A percentile compares a stretch with the other conserved stretches of the same genome.
phyloP scores from a whole-genome alignment of 139 green algal species.

The Chlamydomonas schloesseri region DNA sequence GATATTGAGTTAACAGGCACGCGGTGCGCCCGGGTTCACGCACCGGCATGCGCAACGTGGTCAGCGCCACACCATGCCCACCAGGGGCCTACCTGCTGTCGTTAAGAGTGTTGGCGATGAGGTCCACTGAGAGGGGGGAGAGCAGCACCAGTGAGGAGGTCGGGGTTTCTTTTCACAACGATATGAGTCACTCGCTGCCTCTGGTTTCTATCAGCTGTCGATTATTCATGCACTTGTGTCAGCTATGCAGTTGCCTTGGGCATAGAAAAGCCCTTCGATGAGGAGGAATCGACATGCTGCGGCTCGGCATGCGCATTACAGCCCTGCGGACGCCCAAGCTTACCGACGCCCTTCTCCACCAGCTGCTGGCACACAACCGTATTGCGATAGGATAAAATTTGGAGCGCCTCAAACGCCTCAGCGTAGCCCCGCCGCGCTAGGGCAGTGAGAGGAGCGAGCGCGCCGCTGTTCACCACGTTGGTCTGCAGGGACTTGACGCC shows the following conservation, averaged over 20 bases:
- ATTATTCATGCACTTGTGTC: too few relatives aligned
- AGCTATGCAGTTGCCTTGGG: background rate
- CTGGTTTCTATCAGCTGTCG: too few relatives aligned
- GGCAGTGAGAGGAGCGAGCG: background rate
- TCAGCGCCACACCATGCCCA: too few relatives aligned
- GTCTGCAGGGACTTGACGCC: constrained; percentile 30
- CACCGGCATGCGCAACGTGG: too few relatives aligned
- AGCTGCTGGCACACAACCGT: constrained; percentile 47
- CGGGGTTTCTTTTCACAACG: too few relatives aligned
- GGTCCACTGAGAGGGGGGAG: constrained; percentile 33
- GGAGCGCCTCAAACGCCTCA: constrained; percentile 47
- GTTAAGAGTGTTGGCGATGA: constrained; percentile 31
- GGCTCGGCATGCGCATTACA: background rate
- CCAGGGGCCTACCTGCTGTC: background rate
- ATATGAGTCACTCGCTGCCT: too few relatives aligned
- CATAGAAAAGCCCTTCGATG: background rate
- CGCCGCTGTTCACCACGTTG: constrained; percentile 13
- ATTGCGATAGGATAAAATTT: constrained; percentile 61
- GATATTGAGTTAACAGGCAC: too few relatives aligned
- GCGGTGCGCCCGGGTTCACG: too few relatives aligned
- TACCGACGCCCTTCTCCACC: constrained; percentile 41
- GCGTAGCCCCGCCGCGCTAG: constrained; percentile 21
- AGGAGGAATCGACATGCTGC: too few relatives aligned
- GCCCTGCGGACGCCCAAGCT: background rate
- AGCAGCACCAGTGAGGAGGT: background rate